Evolutionary conservation across 2,329 filamentous ascomycete species (phyloP).

Genomic region (Cladophialophora yegresii): DNA sequence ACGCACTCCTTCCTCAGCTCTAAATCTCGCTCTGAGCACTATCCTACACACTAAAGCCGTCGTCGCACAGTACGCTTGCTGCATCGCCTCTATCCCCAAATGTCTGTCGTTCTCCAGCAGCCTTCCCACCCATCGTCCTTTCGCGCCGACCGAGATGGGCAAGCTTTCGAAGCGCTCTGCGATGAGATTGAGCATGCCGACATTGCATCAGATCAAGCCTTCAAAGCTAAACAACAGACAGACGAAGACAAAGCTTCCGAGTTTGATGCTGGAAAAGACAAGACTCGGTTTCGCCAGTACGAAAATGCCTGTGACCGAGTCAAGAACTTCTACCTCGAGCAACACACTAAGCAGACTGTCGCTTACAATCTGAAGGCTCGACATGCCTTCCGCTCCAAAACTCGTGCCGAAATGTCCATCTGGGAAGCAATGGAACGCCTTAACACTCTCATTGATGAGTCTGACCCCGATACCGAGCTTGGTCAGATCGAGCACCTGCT

Average conservation of each 20-base stretch:
- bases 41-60: not conserved
- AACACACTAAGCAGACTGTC: constrained; percentile 60
- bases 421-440: constrained; percentile 94
- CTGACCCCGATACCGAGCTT: constrained; percentile 83
- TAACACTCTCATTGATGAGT: constrained; percentile 87
- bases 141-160: constrained; percentile 54
- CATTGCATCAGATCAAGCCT: constrained; percentile 58
- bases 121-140: constrained; percentile 27
- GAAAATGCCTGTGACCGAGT: constrained; percentile 80
- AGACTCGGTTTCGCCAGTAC: constrained; percentile 78
- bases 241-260: constrained; percentile 57
- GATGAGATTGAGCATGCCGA: constrained; percentile 64
- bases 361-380: constrained; percentile 81
- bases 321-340: constrained; percentile 79
- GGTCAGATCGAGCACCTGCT: constrained; percentile 88
- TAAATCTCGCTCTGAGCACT: not conserved
- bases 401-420: constrained; percentile 75
- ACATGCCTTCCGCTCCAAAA: constrained; percentile 66
- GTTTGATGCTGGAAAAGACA: constrained; percentile 76
- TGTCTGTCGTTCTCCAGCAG: constrained; percentile 30
- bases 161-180: constrained; percentile 60
- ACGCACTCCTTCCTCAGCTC: not conserved
- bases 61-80: not conserved
- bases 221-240: constrained; percentile 46
- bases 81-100: constrained; percentile 8